phyloP scores from a whole-genome alignment of 495 filamentous ascomycete species.

The Daldinia bambusicola region DNA sequence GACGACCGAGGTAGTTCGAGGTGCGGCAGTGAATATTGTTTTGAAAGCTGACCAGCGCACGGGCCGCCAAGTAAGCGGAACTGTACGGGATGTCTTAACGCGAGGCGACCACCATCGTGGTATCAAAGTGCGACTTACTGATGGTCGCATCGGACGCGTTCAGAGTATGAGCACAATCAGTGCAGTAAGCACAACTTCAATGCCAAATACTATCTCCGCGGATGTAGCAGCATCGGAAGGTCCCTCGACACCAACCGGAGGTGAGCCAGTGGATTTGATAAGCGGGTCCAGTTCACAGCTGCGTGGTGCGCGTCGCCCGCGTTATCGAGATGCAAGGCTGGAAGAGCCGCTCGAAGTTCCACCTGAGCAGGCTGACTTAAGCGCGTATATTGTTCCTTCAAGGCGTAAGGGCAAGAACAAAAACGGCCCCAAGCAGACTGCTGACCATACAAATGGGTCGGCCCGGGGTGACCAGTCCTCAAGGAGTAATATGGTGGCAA shows the following conservation, averaged over 20 bases:
- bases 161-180: slow-evolving; percentile 55
- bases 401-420: slow-evolving; percentile 49
- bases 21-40: slow-evolving; percentile 72
- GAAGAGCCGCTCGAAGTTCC: slow-evolving; percentile 43
- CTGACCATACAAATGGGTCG: slow-evolving; percentile 25
- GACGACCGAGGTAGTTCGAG: slow-evolving; percentile 61
- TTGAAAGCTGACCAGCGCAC: slow-evolving; percentile 77
- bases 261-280: slow-evolving; percentile 2
- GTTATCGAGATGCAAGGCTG: slow-evolving; percentile 34
- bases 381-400: slow-evolving; percentile 59
- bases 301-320: slow-evolving; percentile 33
- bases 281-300: slow-evolving; percentile 15
- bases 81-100: slow-evolving; percentile 71
- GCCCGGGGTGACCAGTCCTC: slow-evolving; percentile 11
- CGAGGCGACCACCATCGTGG: slow-evolving; percentile 75
- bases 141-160: slow-evolving; percentile 75
- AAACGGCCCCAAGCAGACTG: slow-evolving; percentile 29
- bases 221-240: slow-evolving; percentile 1
- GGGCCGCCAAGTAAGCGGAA: slow-evolving; percentile 70
- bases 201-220: slow-evolving; percentile 32
- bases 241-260: slow-evolving; percentile 21
- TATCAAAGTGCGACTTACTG: slow-evolving; percentile 76
- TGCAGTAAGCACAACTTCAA: slow-evolving; percentile 51
- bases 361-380: slow-evolving; percentile 48
- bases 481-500: slow-evolving; percentile 18